Evolutionary conservation across 2,329 filamentous ascomycete species (phyloP).

Genomic region (Pestalotiopsis sp.): DNA sequence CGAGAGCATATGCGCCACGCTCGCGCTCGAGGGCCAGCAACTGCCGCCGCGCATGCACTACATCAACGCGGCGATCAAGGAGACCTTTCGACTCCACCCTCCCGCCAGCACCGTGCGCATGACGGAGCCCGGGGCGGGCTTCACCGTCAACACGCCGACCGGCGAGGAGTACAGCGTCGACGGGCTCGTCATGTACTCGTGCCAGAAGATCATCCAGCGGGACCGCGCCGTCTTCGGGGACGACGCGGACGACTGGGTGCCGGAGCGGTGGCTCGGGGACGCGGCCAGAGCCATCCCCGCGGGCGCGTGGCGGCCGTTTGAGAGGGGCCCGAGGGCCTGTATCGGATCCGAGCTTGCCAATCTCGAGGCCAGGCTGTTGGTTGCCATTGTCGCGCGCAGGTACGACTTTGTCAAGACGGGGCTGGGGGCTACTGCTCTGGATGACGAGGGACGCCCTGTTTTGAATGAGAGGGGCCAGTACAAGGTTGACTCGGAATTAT

Average conservation of each 20-base stretch:
- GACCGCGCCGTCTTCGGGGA: conserved; percentile 15
- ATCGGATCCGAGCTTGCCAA: conserved; percentile 53
- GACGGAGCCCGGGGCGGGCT: conserved; percentile 13
- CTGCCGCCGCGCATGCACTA: conserved; percentile 16
- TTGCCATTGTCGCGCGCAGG: conserved; percentile 11
- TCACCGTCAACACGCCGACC: conserved; percentile 16
- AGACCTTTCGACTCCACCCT: conserved; percentile 16
- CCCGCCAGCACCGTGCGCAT: conserved; percentile 14
- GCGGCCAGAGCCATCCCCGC: background rate
- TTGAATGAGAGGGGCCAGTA: background rate
- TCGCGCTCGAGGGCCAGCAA: conserved; percentile 2
- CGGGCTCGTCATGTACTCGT: conserved; percentile 18
- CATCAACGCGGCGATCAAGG: conserved; percentile 16
- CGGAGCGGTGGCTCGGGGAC: conserved; percentile 21
- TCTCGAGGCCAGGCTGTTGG: conserved; percentile 16
- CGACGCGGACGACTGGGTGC: conserved; percentile 18
- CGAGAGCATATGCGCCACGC: conserved; percentile 5
- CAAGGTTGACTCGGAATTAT: background rate
- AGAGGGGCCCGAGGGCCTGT: conserved; percentile 48
- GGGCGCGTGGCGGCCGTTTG: conserved; percentile 33
- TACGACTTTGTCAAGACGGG: conserved; percentile 16
- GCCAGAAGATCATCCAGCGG: conserved; percentile 14
- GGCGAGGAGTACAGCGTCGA: conserved; percentile 18
- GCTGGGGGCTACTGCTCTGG: conserved; percentile 7
- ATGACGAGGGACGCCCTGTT: conserved; percentile 13